Conservation (phyloP, 2,329 filamentous ascomycete genomes). For the Helminthosporium solani region DNA sequence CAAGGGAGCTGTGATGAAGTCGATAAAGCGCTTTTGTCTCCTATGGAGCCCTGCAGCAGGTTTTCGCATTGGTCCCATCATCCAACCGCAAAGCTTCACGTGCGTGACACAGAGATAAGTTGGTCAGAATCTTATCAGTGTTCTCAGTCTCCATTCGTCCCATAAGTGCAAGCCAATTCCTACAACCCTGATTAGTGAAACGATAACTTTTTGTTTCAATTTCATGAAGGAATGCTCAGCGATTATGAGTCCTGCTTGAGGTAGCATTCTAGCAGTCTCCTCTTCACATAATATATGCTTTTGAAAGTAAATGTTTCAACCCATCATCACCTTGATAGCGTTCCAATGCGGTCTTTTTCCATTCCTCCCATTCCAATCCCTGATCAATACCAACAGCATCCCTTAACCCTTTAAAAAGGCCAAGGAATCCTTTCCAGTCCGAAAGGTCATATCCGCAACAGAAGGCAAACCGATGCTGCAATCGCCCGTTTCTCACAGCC, state of each 20-base stretch:
- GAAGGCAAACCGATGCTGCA: slow-evolving; percentile 46
- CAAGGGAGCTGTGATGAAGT: too few relatives aligned
- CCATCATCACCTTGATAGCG: slow-evolving; percentile 31
- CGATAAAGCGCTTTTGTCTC: too few relatives aligned
- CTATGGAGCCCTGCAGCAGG: too few relatives aligned
- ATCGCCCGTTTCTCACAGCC: slow-evolving; percentile 41
- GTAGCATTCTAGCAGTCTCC: too few relatives aligned
- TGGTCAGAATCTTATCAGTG: too few relatives aligned
- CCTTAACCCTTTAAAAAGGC: slow-evolving; percentile 45
- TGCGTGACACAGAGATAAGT: too few relatives aligned
- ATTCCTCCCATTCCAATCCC: slow-evolving; percentile 43
- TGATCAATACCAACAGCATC: slow-evolving; percentile 36
- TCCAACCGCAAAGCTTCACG: too few relatives aligned
- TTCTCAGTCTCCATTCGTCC: too few relatives aligned
- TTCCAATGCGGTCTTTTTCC: slow-evolving; percentile 41
- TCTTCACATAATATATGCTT: not conserved
- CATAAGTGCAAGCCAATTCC: too few relatives aligned
- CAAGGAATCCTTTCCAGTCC: slow-evolving; percentile 48
- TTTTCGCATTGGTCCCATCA: too few relatives aligned
- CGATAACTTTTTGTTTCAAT: not conserved
- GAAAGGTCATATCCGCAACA: slow-evolving; percentile 47
- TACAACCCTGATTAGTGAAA: too few relatives aligned
- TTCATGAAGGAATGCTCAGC: not conserved
- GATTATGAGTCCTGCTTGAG: not conserved
- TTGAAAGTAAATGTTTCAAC: slow-evolving; percentile 9